A percentile compares a stretch with the other conserved stretches of the same genome.
These are phyloP conservation scores for Mortierella sp. DNA, from an alignment of 371 early-diverging fungal genomes.

Conservation along the genomic window DNA sequence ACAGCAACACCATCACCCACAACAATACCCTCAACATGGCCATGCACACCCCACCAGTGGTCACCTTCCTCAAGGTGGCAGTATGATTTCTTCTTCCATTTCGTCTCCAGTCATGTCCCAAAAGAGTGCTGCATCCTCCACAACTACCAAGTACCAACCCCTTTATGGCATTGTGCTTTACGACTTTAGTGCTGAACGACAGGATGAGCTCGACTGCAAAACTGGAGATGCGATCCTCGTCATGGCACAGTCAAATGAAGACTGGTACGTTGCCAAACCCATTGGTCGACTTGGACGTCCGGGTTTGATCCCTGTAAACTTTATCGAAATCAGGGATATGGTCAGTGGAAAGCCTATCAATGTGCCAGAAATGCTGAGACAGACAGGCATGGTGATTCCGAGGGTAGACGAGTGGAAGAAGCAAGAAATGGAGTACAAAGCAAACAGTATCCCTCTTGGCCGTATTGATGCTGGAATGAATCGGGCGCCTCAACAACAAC, in stretches of 20 bases:
- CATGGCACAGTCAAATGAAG: slow-evolving; percentile 83
- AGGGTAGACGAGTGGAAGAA: slow-evolving; percentile 84
- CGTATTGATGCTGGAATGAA: slow-evolving; percentile 30
- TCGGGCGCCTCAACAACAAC: slow-evolving; percentile 21
- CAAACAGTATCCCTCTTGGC: slow-evolving; percentile 68
- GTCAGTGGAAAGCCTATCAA: slow-evolving; percentile 21
- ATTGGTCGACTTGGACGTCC: slow-evolving; percentile 76
- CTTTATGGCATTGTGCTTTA: slow-evolving; percentile 81
- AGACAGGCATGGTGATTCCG: slow-evolving; percentile 61
- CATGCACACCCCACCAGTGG: slow-evolving; percentile 23
- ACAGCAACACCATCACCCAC: slow-evolving; percentile 30
- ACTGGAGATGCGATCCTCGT: slow-evolving; percentile 64
- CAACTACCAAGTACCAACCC: slow-evolving; percentile 58
- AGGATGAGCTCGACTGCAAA: slow-evolving; percentile 67
- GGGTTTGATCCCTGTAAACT: slow-evolving; percentile 85
- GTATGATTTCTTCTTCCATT: background rate
- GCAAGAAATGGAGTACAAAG: slow-evolving; percentile 70
- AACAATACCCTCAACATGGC: slow-evolving; percentile 21
- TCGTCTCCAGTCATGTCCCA: slow-evolving; percentile 14
- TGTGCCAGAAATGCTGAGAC: slow-evolving; percentile 22
- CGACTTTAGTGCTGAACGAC: slow-evolving; percentile 82
- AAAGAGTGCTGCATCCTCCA: slow-evolving; percentile 21
- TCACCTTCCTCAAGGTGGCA: background rate
- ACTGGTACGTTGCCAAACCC: slow-evolving; percentile 88
- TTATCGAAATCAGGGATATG: slow-evolving; percentile 79